These are phyloP conservation scores for Aulographum hederae DNA, from an alignment of 2,329 filamentous ascomycete genomes.

Conservation along the genomic window DNA sequence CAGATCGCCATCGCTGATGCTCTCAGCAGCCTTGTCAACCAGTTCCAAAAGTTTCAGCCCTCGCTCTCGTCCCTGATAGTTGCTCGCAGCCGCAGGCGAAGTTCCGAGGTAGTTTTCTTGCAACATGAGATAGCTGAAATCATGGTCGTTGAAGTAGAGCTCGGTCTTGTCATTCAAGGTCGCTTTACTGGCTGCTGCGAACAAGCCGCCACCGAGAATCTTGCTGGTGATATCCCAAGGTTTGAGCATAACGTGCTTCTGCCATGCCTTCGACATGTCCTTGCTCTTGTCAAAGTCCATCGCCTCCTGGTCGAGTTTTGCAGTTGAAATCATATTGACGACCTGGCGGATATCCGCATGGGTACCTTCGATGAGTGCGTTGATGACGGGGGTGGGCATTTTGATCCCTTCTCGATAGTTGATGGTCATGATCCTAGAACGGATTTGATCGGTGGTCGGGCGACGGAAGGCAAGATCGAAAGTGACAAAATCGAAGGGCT, in stretches of 20 bases:
- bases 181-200: constrained; percentile 62
- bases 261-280: constrained; percentile 92
- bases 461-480: constrained; percentile 76
- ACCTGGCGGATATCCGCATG: constrained; percentile 94
- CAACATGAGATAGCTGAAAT: constrained; percentile 93
- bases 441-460: constrained; percentile 78
- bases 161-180: constrained; percentile 96
- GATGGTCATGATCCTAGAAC: constrained; percentile 86
- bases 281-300: constrained; percentile 62
- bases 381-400: constrained; percentile 64
- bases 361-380: constrained; percentile 87
- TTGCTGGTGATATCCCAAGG: constrained; percentile 97
- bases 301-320: constrained; percentile 61
- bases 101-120: constrained; percentile 93
- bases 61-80: constrained; percentile 47
- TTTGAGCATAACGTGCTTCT: constrained; percentile 92
- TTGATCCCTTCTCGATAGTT: constrained; percentile 83
- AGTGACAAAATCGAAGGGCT: constrained; percentile 77
- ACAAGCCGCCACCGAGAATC: constrained; percentile 75
- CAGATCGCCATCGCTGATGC: constrained; percentile 91
- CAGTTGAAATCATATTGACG: constrained; percentile 94
- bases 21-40: constrained; percentile 73
- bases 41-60: constrained; percentile 73
- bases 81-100: constrained; percentile 48
- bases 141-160: constrained; percentile 97